These are phyloP conservation scores for Cladophialophora bantiana DNA, from an alignment of 2,329 filamentous ascomycete species.

Conservation along the genomic window DNA sequence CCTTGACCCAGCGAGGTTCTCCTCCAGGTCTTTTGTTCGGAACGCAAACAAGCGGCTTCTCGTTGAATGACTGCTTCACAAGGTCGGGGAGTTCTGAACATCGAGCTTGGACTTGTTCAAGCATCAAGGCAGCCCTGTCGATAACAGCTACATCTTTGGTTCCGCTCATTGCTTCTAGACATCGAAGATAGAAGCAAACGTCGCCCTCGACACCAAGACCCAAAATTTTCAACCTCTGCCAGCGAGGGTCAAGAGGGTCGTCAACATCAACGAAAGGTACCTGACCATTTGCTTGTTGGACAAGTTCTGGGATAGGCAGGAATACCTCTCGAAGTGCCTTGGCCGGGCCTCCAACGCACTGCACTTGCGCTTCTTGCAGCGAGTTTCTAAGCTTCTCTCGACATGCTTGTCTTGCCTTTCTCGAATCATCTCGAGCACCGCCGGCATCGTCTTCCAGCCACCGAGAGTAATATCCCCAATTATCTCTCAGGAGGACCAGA, in stretches of 20 bases:
- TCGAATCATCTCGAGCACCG: not conserved
- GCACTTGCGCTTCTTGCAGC: conserved; percentile 11
- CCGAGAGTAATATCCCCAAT: conserved; percentile 13
- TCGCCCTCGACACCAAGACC: conserved; percentile 17
- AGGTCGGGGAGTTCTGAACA: conserved; percentile 12
- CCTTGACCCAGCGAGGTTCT: conserved; percentile 11
- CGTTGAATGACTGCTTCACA: conserved; percentile 13
- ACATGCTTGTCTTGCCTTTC: not conserved
- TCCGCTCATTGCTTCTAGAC: conserved; percentile 17
- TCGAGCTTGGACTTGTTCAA: conserved; percentile 20
- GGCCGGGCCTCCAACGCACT: conserved; percentile 6
- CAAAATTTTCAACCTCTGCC: conserved; percentile 15
- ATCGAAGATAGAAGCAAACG: conserved; percentile 20
- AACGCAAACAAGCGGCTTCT: conserved; percentile 19
- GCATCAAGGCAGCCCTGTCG: conserved; percentile 10
- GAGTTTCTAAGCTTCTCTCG: conserved; percentile 8
- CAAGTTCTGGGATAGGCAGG: conserved; percentile 16
- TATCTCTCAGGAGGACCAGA: conserved; percentile 16
- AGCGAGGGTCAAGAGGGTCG: conserved; percentile 16
- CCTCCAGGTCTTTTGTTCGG: conserved; percentile 6
- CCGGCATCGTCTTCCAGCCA: conserved; percentile 19
- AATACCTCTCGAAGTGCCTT: conserved; percentile 14
- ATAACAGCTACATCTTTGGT: not conserved
- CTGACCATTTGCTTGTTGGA: conserved; percentile 20
- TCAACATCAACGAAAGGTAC: conserved; percentile 18